These are phyloP conservation scores for Aspergillus piperis DNA, from an alignment of 2,329 filamentous ascomycete genomes.

Conservation along the genomic window DNA sequence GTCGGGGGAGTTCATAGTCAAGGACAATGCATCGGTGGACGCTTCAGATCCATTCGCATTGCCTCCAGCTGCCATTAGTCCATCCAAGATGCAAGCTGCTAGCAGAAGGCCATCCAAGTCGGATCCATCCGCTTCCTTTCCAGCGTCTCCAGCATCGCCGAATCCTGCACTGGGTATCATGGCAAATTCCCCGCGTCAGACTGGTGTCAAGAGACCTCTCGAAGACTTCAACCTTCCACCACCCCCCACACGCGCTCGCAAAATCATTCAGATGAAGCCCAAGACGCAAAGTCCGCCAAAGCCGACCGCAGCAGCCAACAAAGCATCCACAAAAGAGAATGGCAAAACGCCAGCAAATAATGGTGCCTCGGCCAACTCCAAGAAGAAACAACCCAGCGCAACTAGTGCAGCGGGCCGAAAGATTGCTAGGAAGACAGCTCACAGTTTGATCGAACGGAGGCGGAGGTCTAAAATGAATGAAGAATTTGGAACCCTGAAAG, in stretches of 20 bases:
- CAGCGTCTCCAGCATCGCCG: conserved; percentile 39
- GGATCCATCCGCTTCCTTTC: conserved; percentile 31
- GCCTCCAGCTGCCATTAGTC: conserved; percentile 39
- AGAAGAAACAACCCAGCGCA: conserved; percentile 74
- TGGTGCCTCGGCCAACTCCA: conserved; percentile 48
- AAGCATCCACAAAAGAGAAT: conserved; percentile 28
- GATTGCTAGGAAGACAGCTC: conserved; percentile 92
- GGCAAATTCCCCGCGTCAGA: conserved; percentile 29
- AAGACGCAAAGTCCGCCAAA: conserved; percentile 50
- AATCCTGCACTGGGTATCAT: conserved; percentile 26
- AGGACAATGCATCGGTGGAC: conserved; percentile 34
- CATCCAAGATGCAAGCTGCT: conserved; percentile 22
- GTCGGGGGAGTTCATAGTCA: conserved; percentile 42
- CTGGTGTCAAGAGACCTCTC: conserved; percentile 43
- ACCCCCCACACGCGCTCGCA: conserved; percentile 85
- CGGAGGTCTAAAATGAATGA: conserved; percentile 98
- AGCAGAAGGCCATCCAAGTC: conserved; percentile 34
- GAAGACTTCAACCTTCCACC: conserved; percentile 76
- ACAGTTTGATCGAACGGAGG: conserved; percentile 89
- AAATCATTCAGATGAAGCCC: conserved; percentile 98
- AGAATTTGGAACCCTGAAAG: conserved; percentile 89
- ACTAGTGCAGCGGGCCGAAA: conserved; percentile 88
- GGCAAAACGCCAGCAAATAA: conserved; percentile 20
- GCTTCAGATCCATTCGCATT: conserved; percentile 38
- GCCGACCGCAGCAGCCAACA: conserved; percentile 34